A percentile compares a stretch with the other conserved stretches of the same genome.
phyloP scores from a whole-genome alignment of 345 rosid genomes.

The Streptanthus diversifolius region DNA sequence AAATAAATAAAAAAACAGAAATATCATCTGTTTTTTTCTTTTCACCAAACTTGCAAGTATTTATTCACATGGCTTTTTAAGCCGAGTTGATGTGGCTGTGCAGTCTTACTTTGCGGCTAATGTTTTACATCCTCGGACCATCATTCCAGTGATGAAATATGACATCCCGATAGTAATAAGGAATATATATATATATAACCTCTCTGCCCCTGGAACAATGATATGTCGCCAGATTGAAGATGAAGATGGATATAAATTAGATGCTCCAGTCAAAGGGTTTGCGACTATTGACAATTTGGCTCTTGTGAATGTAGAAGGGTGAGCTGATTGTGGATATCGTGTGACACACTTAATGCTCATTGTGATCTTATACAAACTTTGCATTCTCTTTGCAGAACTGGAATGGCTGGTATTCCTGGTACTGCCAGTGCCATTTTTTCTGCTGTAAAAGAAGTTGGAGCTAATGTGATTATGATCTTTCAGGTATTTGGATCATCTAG shows the following conservation, averaged over 20 bases:
- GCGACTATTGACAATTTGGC: slow-evolving; percentile 98
- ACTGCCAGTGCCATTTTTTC: slow-evolving; percentile 92
- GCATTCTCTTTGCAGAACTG: slow-evolving; percentile 87
- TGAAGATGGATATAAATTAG: slow-evolving; percentile 45
- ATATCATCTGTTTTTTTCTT: slow-evolving; percentile 16
- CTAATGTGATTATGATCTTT: slow-evolving; percentile 98
- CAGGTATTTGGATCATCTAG: too few species aligned
- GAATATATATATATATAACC: slow-evolving; percentile 84
- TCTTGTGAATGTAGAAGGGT: slow-evolving; percentile 98
- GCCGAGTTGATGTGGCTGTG: too few species aligned
- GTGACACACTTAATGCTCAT: not conserved
- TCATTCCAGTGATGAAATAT: slow-evolving; percentile 91
- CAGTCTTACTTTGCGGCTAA: slow-evolving; percentile 99
- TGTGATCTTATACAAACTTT: too few species aligned
- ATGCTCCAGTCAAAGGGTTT: slow-evolving; percentile 83
- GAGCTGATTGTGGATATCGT: slow-evolving; percentile 20
- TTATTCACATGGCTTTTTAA: not conserved
- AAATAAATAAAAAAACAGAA: not conserved
- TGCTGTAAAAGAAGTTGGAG: slow-evolving; percentile 95
- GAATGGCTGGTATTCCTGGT: slow-evolving; percentile 99
- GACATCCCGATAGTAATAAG: slow-evolving; percentile 93
- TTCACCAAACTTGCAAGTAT: slow-evolving; percentile 24
- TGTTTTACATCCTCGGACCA: slow-evolving; percentile 98
- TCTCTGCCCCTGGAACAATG: slow-evolving; percentile 83
- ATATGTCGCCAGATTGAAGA: slow-evolving; percentile 69